Conservation (phyloP, 2,329 filamentous ascomycete genomes). For the Albifimbria verrucaria region DNA sequence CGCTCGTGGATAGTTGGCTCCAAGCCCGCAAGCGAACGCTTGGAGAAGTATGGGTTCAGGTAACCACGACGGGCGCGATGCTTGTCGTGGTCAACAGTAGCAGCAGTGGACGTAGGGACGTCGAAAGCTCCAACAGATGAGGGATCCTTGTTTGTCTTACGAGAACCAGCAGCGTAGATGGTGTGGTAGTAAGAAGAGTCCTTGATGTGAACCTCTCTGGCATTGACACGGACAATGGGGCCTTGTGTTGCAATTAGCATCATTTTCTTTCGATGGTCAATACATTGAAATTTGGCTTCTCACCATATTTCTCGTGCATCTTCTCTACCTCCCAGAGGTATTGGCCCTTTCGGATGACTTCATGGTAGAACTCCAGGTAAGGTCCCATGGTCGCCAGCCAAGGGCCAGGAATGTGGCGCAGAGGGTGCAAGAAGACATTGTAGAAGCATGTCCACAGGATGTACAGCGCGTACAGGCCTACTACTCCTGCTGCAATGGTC, state of each 20-base stretch:
- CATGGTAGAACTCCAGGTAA: slow-evolving; percentile 25
- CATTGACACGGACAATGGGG: slow-evolving; percentile 29
- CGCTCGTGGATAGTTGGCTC: slow-evolving; percentile 14
- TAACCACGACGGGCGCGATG: slow-evolving; percentile 10
- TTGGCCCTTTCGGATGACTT: slow-evolving; percentile 17
- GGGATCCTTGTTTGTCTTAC: slow-evolving; percentile 8
- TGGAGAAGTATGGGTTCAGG: slow-evolving; percentile 21
- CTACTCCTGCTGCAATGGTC: not conserved
- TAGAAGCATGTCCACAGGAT: slow-evolving; percentile 15
- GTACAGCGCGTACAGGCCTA: not conserved
- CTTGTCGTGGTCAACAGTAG: slow-evolving; percentile 10
- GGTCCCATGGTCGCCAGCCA: slow-evolving; percentile 21
- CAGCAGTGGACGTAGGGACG: slow-evolving; percentile 7
- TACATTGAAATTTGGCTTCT: not conserved
- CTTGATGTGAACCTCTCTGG: slow-evolving; percentile 27
- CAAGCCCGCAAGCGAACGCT: slow-evolving; percentile 12
- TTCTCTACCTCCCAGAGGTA: slow-evolving; percentile 21
- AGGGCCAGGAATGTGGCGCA: slow-evolving; percentile 26
- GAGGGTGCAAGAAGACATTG: slow-evolving; percentile 26
- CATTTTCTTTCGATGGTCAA: not conserved
- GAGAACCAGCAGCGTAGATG: slow-evolving; percentile 16
- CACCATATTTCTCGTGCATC: slow-evolving; percentile 27
- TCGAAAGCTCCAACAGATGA: slow-evolving; percentile 4
- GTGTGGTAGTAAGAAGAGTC: slow-evolving; percentile 21
- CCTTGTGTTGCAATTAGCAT: slow-evolving; percentile 11